Evolutionary conservation across 2,329 filamentous ascomycete species (phyloP).

Genomic region (Didymella keratinophila): DNA sequence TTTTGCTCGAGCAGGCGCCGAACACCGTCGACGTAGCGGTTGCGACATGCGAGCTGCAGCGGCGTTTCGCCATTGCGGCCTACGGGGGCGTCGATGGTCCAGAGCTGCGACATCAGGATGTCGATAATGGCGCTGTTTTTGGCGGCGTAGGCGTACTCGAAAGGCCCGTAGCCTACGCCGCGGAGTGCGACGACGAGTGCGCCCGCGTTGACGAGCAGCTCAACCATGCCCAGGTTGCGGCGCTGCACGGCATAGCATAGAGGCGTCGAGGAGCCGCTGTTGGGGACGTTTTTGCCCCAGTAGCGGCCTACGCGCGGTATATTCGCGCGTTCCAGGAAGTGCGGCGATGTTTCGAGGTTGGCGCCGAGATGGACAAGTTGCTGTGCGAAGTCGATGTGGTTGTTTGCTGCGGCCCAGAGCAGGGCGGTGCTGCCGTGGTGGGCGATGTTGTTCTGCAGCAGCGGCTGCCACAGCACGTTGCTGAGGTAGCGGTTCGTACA

Average conservation of each 20-base stretch:
- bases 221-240: constrained; percentile 19
- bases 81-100: constrained; percentile 16
- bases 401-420: constrained; percentile 23
- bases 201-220: constrained; percentile 17
- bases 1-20: constrained; percentile 20
- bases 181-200: constrained; percentile 16
- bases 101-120: constrained; percentile 12
- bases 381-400: constrained; percentile 13
- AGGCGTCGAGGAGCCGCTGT: constrained; percentile 15
- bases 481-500: constrained; percentile 20
- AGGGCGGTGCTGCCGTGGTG: constrained; percentile 23
- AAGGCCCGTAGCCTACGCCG: constrained; percentile 13
- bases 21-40: constrained; percentile 21
- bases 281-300: constrained; percentile 22
- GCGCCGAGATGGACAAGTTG: constrained; percentile 19
- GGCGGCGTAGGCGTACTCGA: constrained; percentile 18
- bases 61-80: constrained; percentile 21
- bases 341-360: constrained; percentile 20
- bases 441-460: constrained; percentile 18
- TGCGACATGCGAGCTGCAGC: constrained; percentile 18
- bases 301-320: constrained; percentile 20
- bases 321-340: constrained; percentile 12
- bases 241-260: constrained; percentile 22
- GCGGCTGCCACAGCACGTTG: constrained; percentile 20
- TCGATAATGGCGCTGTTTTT: constrained; percentile 18